Evolutionary conservation across 1,139 yeast genomes (phyloP).

Genomic region (Blastobotrys arbuscula): DNA sequence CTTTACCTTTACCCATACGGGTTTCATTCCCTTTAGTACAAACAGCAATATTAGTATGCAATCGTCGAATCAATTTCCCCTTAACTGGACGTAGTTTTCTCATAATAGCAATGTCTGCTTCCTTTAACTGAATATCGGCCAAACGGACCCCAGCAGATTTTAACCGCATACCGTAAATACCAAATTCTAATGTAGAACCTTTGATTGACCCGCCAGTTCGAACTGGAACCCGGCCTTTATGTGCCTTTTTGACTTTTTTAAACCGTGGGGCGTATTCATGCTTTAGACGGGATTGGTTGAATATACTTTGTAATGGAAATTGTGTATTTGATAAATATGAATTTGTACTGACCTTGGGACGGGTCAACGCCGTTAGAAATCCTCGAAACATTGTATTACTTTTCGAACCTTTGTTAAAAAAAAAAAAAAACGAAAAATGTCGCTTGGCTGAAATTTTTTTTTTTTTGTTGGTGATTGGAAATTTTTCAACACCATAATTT

Average conservation of each 20-base stretch:
- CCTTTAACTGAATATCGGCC: constrained; percentile 84
- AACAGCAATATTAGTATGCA: constrained; percentile 81
- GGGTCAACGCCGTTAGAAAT: not conserved
- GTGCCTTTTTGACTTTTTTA: constrained; percentile 62
- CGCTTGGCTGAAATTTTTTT: not conserved
- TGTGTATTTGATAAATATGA: not conserved
- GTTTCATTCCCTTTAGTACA: constrained; percentile 97
- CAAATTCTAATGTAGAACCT: constrained; percentile 78
- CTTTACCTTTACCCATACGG: constrained; percentile 99
- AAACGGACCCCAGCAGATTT: constrained; percentile 81
- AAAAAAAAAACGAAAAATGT: not conserved
- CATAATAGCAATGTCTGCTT: constrained; percentile 82
- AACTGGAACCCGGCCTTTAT: constrained; percentile 91
- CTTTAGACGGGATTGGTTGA: constrained; percentile 44
- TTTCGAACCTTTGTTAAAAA: not conserved
- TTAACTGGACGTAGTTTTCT: constrained; percentile 72
- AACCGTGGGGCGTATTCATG: constrained; percentile 79
- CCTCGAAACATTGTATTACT: not conserved
- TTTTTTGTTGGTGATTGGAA: not conserved
- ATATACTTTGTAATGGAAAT: constrained; percentile 1
- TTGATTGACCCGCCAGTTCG: constrained; percentile 91
- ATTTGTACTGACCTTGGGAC: not conserved
- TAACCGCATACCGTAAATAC: constrained; percentile 80
- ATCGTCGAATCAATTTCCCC: constrained; percentile 67
- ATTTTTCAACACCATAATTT: not conserved